Evolutionary conservation across 805 yeast genomes (phyloP).

Genomic region (Myxozyma neotropica): DNA sequence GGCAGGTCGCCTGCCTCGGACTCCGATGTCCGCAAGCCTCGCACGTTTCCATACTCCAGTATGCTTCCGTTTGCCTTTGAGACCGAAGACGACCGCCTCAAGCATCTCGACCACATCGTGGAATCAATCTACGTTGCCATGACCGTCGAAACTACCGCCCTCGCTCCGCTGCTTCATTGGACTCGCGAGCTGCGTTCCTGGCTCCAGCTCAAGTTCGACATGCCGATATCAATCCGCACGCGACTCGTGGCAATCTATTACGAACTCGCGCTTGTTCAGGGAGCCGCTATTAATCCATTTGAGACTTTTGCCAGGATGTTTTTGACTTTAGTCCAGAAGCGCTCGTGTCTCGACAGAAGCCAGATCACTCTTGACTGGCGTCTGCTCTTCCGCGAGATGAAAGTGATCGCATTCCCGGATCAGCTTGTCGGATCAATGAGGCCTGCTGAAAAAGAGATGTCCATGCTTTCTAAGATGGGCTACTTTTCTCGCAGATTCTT

Average conservation of each 20-base stretch:
- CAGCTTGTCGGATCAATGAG: not conserved
- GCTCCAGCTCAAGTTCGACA: slow-evolving; percentile 72
- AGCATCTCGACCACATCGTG: slow-evolving; percentile 76
- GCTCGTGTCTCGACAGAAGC: slow-evolving; percentile 44
- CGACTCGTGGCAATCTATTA: slow-evolving; percentile 69
- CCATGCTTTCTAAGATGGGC: slow-evolving; percentile 22
- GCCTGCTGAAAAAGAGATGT: slow-evolving; percentile 12
- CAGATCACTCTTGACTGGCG: slow-evolving; percentile 58
- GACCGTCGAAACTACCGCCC: slow-evolving; percentile 69
- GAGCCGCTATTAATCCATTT: slow-evolving; percentile 68
- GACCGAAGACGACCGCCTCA: slow-evolving; percentile 64
- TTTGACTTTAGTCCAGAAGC: slow-evolving; percentile 56
- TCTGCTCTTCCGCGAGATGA: slow-evolving; percentile 47
- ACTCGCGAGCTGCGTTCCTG: slow-evolving; percentile 81
- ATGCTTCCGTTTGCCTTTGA: slow-evolving; percentile 78
- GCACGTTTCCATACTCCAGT: slow-evolving; percentile 47
- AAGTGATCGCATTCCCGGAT: slow-evolving; percentile 34
- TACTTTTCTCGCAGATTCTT: slow-evolving; percentile 37
- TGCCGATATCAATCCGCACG: slow-evolving; percentile 68
- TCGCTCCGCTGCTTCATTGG: slow-evolving; percentile 79
- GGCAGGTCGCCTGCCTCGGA: too few species aligned
- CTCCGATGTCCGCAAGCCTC: slow-evolving; percentile 23
- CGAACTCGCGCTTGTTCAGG: slow-evolving; percentile 61
- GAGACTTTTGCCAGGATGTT: slow-evolving; percentile 65
- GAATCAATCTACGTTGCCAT: slow-evolving; percentile 78